A percentile compares a stretch with the other conserved stretches of the same genome.
phyloP scores from a whole-genome alignment of 1,284 basidiomycete genomes.

The Jaminaea rosea region DNA sequence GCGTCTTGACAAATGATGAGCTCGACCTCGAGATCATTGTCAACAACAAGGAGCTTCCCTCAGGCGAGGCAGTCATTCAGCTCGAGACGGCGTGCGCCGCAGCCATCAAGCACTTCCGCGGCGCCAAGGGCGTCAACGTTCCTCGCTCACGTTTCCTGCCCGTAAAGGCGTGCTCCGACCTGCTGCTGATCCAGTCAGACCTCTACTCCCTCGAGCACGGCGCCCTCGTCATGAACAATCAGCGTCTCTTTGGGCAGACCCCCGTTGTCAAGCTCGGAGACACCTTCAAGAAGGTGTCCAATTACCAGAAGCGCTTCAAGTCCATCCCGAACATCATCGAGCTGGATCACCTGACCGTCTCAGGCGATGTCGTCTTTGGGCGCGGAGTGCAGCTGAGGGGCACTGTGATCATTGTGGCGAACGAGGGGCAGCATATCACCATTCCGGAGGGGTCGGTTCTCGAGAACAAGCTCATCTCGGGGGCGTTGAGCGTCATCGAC shows the following conservation, averaged over 20 bases:
- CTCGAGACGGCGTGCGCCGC: constrained; percentile 97
- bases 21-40: constrained; percentile 81
- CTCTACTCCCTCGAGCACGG: constrained; percentile 93
- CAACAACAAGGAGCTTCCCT: constrained; percentile 64
- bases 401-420: constrained; percentile 61
- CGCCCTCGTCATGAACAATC: constrained; percentile 66
- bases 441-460: constrained; percentile 90
- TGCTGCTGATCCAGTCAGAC: constrained; percentile 91
- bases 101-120: constrained; percentile 90
- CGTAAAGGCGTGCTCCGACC: constrained; percentile 59
- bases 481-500: constrained; percentile 47
- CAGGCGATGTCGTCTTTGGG: constrained; percentile 92
- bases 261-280: constrained; percentile 97
- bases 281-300: constrained; percentile 67
- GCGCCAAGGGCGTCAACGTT: constrained; percentile 92
- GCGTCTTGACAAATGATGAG: constrained; percentile 78
- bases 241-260: constrained; percentile 62
- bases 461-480: constrained; percentile 63
- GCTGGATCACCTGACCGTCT: constrained; percentile 91
- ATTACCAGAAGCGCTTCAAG: constrained; percentile 97
- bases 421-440: constrained; percentile 87
- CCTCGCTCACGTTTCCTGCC: constrained; percentile 95
- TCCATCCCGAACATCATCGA: constrained; percentile 75
- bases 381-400: constrained; percentile 66
- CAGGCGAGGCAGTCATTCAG: constrained; percentile 69